Percentiles rank a stretch among this genome's conserved stretches.
phyloP scores from a whole-genome alignment of 306 rosid species.

The Castanea sativa region DNA sequence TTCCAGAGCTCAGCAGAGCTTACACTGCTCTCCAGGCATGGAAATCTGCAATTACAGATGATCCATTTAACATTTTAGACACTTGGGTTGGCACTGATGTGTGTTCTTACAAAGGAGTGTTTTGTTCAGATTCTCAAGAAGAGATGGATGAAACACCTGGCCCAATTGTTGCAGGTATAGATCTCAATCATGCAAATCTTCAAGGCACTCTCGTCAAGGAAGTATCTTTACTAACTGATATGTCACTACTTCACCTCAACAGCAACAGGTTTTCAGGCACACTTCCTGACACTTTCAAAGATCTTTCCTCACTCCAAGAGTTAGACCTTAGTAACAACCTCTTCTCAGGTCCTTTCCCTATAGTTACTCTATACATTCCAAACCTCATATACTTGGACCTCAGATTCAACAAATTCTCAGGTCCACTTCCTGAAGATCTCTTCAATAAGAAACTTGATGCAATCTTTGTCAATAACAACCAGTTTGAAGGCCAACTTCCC shows the following conservation, averaged over 20 bases:
- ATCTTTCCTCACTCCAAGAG: conserved; percentile 63
- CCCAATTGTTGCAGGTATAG: conserved; percentile 69
- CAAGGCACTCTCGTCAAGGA: conserved; percentile 75
- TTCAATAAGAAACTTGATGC: conserved; percentile 78
- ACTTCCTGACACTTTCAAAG: conserved; percentile 62
- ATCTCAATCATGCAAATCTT: conserved; percentile 94
- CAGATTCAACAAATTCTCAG: conserved; percentile 79
- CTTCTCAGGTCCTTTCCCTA: conserved; percentile 79
- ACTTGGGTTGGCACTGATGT: conserved; percentile 79
- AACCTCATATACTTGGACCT: conserved; percentile 80
- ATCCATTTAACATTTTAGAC: conserved; percentile 56
- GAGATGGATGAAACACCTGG: conserved; percentile 32
- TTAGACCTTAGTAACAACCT: conserved; percentile 89
- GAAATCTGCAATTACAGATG: conserved; percentile 87
- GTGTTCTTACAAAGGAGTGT: conserved; percentile 87
- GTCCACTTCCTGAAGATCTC: conserved; percentile 64
- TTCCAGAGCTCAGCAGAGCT: conserved; percentile 48
- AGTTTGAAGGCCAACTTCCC: conserved; percentile 80
- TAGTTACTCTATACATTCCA: conserved; percentile 54
- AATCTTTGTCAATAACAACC: conserved; percentile 77
- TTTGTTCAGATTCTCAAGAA: conserved; percentile 55
- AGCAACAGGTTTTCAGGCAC: conserved; percentile 72
- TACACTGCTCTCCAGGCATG: conserved; percentile 82
- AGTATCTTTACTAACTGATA: conserved; percentile 65
- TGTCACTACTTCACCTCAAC: conserved; percentile 82